Base-by-base conservation (phyloP, 805 yeast species). In the Metschnikowia matae region DNA sequence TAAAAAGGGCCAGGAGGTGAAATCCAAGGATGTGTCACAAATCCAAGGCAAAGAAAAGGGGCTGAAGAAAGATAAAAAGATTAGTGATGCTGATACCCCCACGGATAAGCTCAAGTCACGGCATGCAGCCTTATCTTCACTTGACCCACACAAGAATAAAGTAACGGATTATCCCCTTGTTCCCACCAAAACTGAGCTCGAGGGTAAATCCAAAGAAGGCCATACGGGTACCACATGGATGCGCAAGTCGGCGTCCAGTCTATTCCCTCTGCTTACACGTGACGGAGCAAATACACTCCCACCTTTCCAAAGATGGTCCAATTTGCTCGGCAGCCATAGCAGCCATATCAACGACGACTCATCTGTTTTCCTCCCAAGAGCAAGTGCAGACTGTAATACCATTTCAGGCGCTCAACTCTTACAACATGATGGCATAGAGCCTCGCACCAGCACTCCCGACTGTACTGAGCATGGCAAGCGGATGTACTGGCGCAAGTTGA, bases 261-360 rank as follows among this genome's bases (percentile, higher is more conserved):
- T 52, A 20, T 52, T 52, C 32, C 50, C 55, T 3, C 55, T 49
- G 55, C 42, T 51, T 46, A 48, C 49, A 11, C 46, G 40, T 17
- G 46, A 44, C 6, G 46, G 46, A 14, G 46, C 46, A 21, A 44
- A 20, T 23, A 44, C 46, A 8, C 40, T 44, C n/a, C 46, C 46
- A 15, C n/a, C 40, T 4, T 35, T 44, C 11, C 46, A 44, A 4
- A 15, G 40, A 11, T 44, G 46, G 46, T 34, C 46, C 8, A 15
- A 17, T 6, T 33, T 42, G 18, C 45, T 42, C 13, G 29, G 38
- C 11, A 33, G 37, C 31, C 37, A 32, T 18, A 32, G 36, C 29
- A 39, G 41, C 17, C 31, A 20, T 7, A 15, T 21, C 17, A n/a
- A 39, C 10, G 45, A 33, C 4, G 10, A 8, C 17, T 18, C 45